A percentile compares a stretch with the other conserved stretches of the same genome.
Conservation (phyloP, 331 rosid genomes). For the Dryas integrifolia region DNA sequence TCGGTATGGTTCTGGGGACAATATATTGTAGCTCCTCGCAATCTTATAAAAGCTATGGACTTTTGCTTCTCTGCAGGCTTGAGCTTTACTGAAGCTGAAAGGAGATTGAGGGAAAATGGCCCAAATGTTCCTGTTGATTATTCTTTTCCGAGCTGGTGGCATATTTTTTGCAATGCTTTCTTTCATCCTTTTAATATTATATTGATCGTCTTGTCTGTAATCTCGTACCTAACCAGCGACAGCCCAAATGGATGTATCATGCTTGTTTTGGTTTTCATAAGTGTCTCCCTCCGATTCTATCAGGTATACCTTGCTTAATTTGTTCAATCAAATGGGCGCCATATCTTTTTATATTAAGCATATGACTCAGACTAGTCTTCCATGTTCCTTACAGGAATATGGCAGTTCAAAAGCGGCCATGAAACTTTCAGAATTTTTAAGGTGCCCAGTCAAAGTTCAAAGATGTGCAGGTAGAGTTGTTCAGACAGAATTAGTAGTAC, state of each 20-base stretch:
- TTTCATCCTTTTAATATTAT: slow-evolving; percentile 81
- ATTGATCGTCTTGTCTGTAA: slow-evolving; percentile 55
- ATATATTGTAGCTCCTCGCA: background rate
- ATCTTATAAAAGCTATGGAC: background rate
- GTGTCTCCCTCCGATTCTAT: slow-evolving; percentile 72
- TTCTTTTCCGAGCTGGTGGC: slow-evolving; percentile 70
- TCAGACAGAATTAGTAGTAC: slow-evolving; percentile 71
- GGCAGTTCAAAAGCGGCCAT: slow-evolving; percentile 85
- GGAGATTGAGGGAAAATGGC: slow-evolving; percentile 65
- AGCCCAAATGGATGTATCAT: slow-evolving; percentile 67
- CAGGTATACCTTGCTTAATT: slow-evolving; percentile 46
- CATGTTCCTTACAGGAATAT: slow-evolving; percentile 47
- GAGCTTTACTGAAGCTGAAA: slow-evolving; percentile 77
- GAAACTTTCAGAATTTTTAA: slow-evolving; percentile 67
- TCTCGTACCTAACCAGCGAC: slow-evolving; percentile 62
- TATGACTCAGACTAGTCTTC: background rate
- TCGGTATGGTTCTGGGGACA: background rate
- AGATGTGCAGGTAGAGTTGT: slow-evolving; percentile 80
- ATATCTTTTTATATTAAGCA: slow-evolving; percentile 1
- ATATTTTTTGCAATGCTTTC: slow-evolving; percentile 69
- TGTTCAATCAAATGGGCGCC: background rate
- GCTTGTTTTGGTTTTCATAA: slow-evolving; percentile 65
- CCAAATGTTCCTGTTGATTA: slow-evolving; percentile 65
- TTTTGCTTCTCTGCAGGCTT: slow-evolving; percentile 50
- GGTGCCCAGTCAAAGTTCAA: slow-evolving; percentile 75